Conservation (phyloP, 257 asterid species). For the Solanum corneliomulleri region DNA sequence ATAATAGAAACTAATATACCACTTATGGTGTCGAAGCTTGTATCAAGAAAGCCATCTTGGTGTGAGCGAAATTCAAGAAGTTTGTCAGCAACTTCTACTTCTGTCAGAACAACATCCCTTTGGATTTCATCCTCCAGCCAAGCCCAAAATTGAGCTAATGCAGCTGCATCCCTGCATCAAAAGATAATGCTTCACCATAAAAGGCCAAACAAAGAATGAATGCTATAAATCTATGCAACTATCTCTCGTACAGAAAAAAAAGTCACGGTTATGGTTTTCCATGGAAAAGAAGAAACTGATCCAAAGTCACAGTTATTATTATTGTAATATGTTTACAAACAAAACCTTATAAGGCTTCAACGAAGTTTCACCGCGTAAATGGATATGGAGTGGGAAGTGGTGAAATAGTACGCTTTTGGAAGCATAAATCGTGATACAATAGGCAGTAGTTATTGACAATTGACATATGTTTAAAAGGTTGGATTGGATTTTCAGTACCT, state of each 20-base stretch:
- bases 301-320: not conserved
- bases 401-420: not conserved
- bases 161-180: constrained; percentile 82
- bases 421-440: not conserved
- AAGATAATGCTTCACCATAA: not conserved
- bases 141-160: constrained; percentile 87
- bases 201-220: not conserved
- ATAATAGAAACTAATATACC: constrained; percentile 34
- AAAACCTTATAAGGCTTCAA: not conserved
- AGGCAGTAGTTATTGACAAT: not conserved
- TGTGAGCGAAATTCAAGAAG: constrained; percentile 83
- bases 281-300: not conserved
- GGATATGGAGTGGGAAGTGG: not conserved
- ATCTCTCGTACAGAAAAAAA: not conserved
- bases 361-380: not conserved
- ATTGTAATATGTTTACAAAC: not conserved
- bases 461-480: not conserved
- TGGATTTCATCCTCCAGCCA: constrained; percentile 86
- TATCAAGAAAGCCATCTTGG: constrained; percentile 79
- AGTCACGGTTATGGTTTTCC: not conserved
- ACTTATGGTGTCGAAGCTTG: constrained; percentile 96
- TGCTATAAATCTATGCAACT: not conserved
- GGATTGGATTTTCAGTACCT: constrained; percentile 33
- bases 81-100: constrained; percentile 71
- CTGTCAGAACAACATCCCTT: constrained; percentile 47